These are phyloP conservation scores for Carpinus fangiana DNA, from an alignment of 306 rosid genomes.

Conservation along the genomic window DNA sequence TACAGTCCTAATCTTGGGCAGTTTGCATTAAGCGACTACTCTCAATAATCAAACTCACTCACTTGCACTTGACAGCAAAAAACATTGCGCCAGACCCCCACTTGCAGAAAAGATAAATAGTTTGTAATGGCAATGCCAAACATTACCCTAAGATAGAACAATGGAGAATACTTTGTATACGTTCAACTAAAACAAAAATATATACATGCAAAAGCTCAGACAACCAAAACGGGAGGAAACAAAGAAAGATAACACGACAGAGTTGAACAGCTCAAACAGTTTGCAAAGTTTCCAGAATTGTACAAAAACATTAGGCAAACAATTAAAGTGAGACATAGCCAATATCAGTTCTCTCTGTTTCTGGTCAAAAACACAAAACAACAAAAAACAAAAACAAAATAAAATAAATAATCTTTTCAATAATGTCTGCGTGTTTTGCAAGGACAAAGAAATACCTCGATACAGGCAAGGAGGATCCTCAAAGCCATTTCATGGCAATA, in stretches of 20 bases:
- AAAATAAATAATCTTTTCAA: neutral
- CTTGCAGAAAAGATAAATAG: neutral
- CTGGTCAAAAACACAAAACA: neutral
- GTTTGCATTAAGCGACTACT: no score
- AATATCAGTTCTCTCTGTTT: neutral
- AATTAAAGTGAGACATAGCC: neutral
- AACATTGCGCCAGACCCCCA: neutral
- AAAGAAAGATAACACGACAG: neutral
- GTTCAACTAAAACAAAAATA: neutral
- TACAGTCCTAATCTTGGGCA: neutral
- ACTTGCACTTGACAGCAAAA: no score
- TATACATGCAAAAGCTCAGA: no score
- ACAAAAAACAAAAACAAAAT: neutral
- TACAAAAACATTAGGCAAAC: neutral
- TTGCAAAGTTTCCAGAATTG: neutral
- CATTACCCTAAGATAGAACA: neutral
- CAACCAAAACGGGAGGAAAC: no score
- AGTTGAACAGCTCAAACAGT: neutral
- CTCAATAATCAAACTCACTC: no score
- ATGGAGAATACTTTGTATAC: neutral
- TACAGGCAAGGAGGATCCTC: constrained; percentile 92
- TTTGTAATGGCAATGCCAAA: neutral
- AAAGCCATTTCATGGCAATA: constrained; percentile 98
- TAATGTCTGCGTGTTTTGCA: neutral
- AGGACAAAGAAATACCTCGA: constrained; percentile 64